Evolutionary conservation across 1,284 basidiomycete genomes (phyloP).

Genomic region (Flammula alnicola): DNA sequence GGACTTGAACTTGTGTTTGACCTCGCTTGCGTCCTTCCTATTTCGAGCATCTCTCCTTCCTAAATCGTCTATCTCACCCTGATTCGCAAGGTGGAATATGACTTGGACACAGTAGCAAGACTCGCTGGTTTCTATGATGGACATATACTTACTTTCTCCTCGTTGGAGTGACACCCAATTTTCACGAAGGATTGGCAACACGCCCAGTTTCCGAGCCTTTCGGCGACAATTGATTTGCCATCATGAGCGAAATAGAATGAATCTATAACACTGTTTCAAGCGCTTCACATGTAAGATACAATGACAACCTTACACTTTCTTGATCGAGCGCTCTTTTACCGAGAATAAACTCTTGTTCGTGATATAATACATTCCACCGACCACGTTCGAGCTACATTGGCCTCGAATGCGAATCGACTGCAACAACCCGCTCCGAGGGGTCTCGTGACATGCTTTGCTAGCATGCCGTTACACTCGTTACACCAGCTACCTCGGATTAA

Average conservation of each 20-base stretch:
- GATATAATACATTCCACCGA: background rate
- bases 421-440: too few species aligned
- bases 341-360: background rate
- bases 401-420: too few species aligned
- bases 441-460: too few species aligned
- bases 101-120: background rate
- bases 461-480: too few species aligned
- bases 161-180: background rate
- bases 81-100: background rate
- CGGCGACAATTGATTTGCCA: slow-evolving; percentile 20
- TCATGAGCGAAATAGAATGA: slow-evolving; percentile 13
- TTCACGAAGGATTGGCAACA: slow-evolving; percentile 1
- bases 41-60: slow-evolving; percentile 29
- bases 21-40: slow-evolving; percentile 15
- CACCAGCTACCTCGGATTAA: slow-evolving; percentile 9
- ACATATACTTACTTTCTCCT: background rate
- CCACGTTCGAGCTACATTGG: too few species aligned
- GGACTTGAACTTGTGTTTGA: slow-evolving; percentile 9
- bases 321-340: background rate
- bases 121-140: background rate
- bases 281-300: background rate
- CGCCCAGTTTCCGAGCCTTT: slow-evolving; percentile 20
- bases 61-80: slow-evolving; percentile 16
- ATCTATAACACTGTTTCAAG: background rate
- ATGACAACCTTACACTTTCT: background rate